phyloP scores from a whole-genome alignment of 768 basidiomycete species.

The Dacryopinax spathularia region DNA sequence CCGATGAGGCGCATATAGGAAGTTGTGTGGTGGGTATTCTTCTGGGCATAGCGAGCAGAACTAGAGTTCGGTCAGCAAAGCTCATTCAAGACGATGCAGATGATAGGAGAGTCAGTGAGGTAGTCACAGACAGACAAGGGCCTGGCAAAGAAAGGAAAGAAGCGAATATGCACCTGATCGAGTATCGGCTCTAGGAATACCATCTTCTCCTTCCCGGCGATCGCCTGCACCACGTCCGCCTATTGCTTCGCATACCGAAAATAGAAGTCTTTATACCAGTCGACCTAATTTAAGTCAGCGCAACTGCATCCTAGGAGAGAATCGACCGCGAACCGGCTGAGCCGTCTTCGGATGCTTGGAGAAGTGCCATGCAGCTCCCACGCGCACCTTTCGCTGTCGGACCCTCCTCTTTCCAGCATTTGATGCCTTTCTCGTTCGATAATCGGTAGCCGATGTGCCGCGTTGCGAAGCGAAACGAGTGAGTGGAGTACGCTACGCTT shows the following conservation, averaged over 20 bases:
- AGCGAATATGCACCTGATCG: conserved; percentile 54
- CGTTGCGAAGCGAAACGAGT: too few species aligned
- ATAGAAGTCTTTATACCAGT: conserved; percentile 80
- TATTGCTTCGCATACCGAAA: conserved; percentile 61
- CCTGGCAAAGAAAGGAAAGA: neutral
- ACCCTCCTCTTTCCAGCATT: too few species aligned
- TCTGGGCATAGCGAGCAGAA: too few species aligned
- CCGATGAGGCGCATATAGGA: conserved; percentile 31
- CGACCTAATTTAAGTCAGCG: conserved; percentile 36
- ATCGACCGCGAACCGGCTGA: too few species aligned
- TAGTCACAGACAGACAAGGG: neutral
- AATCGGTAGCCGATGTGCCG: too few species aligned
- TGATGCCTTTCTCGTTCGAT: too few species aligned
- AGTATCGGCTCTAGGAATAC: conserved; percentile 77
- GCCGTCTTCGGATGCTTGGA: too few species aligned
- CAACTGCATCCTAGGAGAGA: neutral
- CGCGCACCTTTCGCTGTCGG: too few species aligned
- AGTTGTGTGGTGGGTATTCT: conserved; percentile 18
- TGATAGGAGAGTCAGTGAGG: conserved; percentile 23
- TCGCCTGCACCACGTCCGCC: conserved; percentile 42
- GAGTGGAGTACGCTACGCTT: too few species aligned
- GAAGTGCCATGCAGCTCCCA: too few species aligned
- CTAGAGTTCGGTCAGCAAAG: too few species aligned
- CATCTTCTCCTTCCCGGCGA: conserved; percentile 35
- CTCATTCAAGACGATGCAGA: conserved; percentile 77